phyloP scores from a whole-genome alignment of 2,329 filamentous ascomycete species.

The Botrytis elliptica region DNA sequence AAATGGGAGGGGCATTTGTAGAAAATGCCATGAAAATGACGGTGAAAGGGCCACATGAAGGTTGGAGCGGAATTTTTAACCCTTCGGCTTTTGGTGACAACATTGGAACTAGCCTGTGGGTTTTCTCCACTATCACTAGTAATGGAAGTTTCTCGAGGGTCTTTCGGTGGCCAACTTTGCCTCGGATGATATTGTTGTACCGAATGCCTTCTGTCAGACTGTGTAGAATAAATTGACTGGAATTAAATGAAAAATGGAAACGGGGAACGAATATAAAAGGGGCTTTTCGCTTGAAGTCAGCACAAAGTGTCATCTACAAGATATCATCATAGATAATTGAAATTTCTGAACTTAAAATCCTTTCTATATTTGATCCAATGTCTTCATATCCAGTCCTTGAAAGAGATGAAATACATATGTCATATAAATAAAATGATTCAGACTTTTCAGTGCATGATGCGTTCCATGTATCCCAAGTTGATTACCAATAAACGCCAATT shows the following conservation, averaged over 20 bases:
- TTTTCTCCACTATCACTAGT: neutral
- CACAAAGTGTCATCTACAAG: neutral
- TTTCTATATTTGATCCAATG: neutral
- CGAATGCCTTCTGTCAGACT: neutral
- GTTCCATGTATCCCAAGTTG: constrained; percentile 3
- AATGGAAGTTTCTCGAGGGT: neutral
- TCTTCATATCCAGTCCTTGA: neutral
- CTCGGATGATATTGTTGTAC: neutral
- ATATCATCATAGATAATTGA: neutral
- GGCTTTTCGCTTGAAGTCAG: constrained; percentile 6
- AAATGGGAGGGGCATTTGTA: neutral
- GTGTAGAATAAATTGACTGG: neutral
- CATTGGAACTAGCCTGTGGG: neutral
- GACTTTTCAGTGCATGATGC: constrained; percentile 11
- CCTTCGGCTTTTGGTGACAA: neutral
- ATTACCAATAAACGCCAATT: neutral
- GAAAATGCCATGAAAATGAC: neutral
- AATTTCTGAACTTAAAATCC: neutral
- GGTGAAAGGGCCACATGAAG: neutral
- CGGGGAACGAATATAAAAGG: neutral
- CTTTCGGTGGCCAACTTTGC: neutral
- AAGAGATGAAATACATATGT: neutral
- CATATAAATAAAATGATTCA: neutral
- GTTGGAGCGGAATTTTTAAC: neutral
- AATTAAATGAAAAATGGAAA: neutral